Conservation (phyloP, 768 basidiomycete genomes). For the Baorangia bicolor region DNA sequence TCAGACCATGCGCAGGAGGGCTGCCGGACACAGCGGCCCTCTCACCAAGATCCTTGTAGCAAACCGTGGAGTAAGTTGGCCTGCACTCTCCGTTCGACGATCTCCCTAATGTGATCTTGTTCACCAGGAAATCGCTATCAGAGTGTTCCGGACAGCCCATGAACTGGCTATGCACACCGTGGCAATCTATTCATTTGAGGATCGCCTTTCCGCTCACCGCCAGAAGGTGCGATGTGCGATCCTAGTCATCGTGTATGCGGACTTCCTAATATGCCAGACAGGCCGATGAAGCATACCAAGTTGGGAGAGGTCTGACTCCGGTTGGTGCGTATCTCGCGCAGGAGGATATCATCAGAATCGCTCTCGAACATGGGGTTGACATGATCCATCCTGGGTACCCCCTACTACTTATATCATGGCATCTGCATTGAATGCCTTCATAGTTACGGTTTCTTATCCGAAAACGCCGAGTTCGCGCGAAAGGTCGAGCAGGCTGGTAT, state of each 20-base stretch:
- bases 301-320: constrained; percentile 93
- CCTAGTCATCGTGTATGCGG: constrained; percentile 29
- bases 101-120: constrained; percentile 4
- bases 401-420: neutral
- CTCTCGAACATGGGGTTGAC: constrained; percentile 97
- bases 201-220: constrained; percentile 94
- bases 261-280: constrained; percentile 31
- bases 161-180: constrained; percentile 99
- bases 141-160: constrained; percentile 97
- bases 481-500: constrained; percentile 98
- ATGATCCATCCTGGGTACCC: constrained; percentile 98
- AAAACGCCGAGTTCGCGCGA: constrained; percentile 95
- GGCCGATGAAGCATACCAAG: constrained; percentile 99
- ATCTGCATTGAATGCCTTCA: constrained; percentile 1
- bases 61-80: constrained; percentile 75
- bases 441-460: constrained; percentile 96
- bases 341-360: constrained; percentile 94
- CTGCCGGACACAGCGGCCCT: constrained; percentile 87
- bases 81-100: constrained; percentile 4
- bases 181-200: constrained; percentile 97
- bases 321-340: constrained; percentile 97
- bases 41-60: constrained; percentile 91
- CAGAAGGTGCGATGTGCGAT: constrained; percentile 73
- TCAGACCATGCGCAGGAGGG: constrained; percentile 86
- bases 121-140: constrained; percentile 93